Percentiles rank a stretch among this genome's conserved stretches.
Conservation (phyloP, 257 asterid genomes). For the Solanum virginianum region DNA sequence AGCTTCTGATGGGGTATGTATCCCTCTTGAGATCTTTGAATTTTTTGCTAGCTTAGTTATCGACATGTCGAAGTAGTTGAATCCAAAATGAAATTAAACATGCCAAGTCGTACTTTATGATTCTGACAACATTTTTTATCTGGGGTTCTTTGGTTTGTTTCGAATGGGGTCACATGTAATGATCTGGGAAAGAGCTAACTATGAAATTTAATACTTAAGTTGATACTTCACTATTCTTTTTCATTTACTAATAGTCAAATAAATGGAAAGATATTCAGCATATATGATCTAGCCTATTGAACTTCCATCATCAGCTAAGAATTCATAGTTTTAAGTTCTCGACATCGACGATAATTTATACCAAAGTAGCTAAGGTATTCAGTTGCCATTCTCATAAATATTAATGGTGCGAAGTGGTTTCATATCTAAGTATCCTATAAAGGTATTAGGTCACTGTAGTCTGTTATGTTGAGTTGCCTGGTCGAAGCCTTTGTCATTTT, state of each 20-base stretch:
- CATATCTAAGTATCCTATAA: not conserved
- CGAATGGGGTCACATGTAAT: not conserved
- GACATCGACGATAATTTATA: not conserved
- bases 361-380: not conserved
- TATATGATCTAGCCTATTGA: not conserved
- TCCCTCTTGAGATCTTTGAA: not conserved
- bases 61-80: not conserved
- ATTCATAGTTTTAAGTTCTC: not conserved
- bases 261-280: not conserved
- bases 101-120: not conserved
- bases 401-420: not conserved
- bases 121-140: not conserved
- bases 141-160: not conserved
- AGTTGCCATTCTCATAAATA: not conserved
- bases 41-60: not conserved
- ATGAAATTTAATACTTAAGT: not conserved
- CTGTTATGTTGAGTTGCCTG: not conserved
- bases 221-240: not conserved
- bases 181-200: not conserved
- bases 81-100: not conserved
- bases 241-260: not conserved
- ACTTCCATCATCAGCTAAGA: not conserved
- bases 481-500: not conserved
- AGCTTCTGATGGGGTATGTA: slow-evolving; percentile 98
- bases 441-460: not conserved